phyloP scores from a whole-genome alignment of 2,329 filamentous ascomycete genomes.

The Aspergillus pseudonomiae region DNA sequence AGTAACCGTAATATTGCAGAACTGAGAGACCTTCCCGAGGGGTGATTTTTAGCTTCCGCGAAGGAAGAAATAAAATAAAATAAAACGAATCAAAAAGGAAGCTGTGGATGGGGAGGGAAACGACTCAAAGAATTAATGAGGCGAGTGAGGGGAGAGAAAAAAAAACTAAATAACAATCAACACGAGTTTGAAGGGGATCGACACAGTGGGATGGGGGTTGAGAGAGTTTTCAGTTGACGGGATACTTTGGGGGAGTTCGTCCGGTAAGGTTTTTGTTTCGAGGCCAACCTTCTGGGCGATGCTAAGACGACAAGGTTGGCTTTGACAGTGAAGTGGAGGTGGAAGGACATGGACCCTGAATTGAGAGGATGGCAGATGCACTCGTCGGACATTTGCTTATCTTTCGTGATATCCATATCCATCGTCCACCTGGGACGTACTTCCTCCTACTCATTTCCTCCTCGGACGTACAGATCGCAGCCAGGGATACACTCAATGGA shows the following conservation, averaged over 20 bases:
- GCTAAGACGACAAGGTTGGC: background rate
- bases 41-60: background rate
- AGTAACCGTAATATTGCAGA: constrained; percentile 4
- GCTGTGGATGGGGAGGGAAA: background rate
- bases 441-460: too few relatives aligned
- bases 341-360: background rate
- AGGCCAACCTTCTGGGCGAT: background rate
- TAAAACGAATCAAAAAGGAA: background rate
- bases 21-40: background rate
- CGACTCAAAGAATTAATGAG: background rate
- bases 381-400: background rate
- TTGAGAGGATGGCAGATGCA: background rate
- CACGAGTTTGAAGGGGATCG: background rate
- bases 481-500: background rate
- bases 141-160: background rate
- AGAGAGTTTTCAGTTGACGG: background rate
- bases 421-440: too few relatives aligned
- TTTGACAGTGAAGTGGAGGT: background rate
- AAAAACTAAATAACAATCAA: background rate
- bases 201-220: background rate
- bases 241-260: background rate
- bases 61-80: background rate
- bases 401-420: background rate
- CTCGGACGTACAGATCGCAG: background rate
- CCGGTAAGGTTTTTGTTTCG: background rate